Evolutionary conservation across 139 green algal genomes (phyloP).

Genomic region (Diplosphaera chodatii): DNA sequence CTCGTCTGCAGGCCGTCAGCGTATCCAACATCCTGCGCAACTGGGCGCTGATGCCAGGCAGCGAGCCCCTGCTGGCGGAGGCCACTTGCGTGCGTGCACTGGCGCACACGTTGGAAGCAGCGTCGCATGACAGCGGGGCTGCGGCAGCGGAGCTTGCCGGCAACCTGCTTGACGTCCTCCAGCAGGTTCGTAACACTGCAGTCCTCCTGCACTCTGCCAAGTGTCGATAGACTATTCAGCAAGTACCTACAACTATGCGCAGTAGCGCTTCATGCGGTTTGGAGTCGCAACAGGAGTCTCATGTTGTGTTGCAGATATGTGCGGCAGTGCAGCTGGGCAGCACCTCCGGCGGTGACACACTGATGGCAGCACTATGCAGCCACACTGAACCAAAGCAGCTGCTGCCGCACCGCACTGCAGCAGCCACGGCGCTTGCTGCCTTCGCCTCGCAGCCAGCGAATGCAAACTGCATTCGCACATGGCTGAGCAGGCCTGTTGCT

Average conservation of each 20-base stretch:
- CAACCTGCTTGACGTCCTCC: neutral
- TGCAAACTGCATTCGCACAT: neutral
- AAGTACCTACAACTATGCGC: too few species aligned
- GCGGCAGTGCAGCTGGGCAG: neutral
- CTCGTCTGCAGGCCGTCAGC: neutral
- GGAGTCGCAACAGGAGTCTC: too few species aligned
- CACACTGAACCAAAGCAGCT: too few species aligned
- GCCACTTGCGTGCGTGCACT: neutral
- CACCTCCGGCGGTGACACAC: neutral
- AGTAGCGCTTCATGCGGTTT: too few species aligned
- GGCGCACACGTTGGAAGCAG: neutral
- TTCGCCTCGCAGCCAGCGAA: neutral
- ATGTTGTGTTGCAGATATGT: neutral
- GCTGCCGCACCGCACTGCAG: neutral
- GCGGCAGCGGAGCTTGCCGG: neutral
- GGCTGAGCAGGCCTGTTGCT: too few species aligned
- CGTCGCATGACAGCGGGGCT: neutral
- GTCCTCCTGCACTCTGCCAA: too few species aligned
- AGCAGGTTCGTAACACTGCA: neutral
- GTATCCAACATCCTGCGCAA: neutral
- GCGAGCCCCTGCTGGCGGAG: too few species aligned
- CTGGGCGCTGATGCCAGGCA: neutral
- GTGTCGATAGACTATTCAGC: neutral
- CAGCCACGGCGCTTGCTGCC: neutral
- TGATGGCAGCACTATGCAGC: neutral